Evolutionary conservation across 2,329 filamentous ascomycete genomes (phyloP).

Genomic region (Cordyceps cicadae): DNA sequence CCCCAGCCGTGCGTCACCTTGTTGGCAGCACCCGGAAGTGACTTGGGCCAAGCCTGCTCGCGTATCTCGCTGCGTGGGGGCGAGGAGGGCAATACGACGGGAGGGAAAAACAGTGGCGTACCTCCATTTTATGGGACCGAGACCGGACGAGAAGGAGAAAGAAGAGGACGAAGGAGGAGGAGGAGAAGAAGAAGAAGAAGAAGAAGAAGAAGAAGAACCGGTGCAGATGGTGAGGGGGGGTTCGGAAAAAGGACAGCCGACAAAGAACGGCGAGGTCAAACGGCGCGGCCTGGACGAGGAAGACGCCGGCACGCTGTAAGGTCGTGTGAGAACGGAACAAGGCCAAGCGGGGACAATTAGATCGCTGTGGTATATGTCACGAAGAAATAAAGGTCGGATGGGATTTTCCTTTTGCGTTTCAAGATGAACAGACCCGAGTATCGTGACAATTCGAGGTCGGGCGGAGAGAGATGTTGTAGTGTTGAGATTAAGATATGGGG

Average conservation of each 20-base stretch:
- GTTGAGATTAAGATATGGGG: conserved; percentile 6
- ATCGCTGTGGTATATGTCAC: not conserved
- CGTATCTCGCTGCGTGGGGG: not conserved
- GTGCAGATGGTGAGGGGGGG: not conserved
- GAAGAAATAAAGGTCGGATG: not conserved
- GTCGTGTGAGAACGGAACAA: not conserved
- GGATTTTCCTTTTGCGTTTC: conserved; percentile 4
- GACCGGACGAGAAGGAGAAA: not conserved
- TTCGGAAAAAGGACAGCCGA: conserved; percentile 2
- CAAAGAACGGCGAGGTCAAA: conserved; percentile 13
- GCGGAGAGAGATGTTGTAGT: conserved; percentile 7
- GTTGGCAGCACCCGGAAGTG: not conserved
- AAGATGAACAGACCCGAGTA: conserved; percentile 2
- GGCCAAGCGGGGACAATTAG: not conserved
- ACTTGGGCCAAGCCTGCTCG: not conserved
- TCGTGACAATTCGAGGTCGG: not conserved
- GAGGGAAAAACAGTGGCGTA: not conserved
- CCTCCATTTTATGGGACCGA: conserved; percentile 11
- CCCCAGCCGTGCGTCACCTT: conserved; percentile 8
- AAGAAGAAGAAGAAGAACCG: not conserved
- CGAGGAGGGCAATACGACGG: not conserved
- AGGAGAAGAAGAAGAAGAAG: not conserved
- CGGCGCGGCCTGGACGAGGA: conserved; percentile 11
- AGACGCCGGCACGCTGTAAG: not conserved
- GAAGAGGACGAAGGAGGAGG: not conserved